These are phyloP conservation scores for Lolium perenne DNA, from an alignment of 176 grass and related monocot genomes.

Conservation along the genomic window DNA sequence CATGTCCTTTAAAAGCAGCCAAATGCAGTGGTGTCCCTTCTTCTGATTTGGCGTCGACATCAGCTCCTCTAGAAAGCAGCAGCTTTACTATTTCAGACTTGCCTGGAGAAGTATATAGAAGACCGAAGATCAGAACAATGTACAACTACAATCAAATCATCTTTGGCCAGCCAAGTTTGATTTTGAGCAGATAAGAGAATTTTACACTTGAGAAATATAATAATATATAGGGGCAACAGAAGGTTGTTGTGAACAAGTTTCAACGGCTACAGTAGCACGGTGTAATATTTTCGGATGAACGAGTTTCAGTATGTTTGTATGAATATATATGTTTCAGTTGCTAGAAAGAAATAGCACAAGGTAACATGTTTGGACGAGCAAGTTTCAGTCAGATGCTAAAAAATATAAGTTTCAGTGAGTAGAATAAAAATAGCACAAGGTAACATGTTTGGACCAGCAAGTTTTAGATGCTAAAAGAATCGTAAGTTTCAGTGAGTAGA, in stretches of 20 bases:
- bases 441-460: not conserved
- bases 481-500: not conserved
- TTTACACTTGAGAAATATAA: not conserved
- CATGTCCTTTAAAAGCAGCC: slow-evolving; percentile 4
- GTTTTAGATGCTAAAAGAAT: not conserved
- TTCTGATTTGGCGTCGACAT: slow-evolving; percentile 19
- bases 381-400: not conserved
- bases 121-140: not conserved
- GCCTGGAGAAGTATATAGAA: slow-evolving; percentile 23
- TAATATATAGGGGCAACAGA: not conserved
- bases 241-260: not conserved
- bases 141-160: not conserved
- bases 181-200: not conserved
- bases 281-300: not conserved
- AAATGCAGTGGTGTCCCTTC: slow-evolving; percentile 27
- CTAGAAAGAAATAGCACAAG: not conserved
- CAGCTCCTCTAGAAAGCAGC: slow-evolving; percentile 44
- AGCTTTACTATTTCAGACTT: slow-evolving; percentile 36
- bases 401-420: not conserved
- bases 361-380: not conserved
- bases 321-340: not conserved
- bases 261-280: not conserved
- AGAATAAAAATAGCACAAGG: not conserved
- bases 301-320: not conserved
- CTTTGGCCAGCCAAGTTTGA: slow-evolving; percentile 2